A percentile compares a stretch with the other conserved stretches of the same genome.
These are phyloP conservation scores for Curvularia sp. DNA, from an alignment of 2,329 filamentous ascomycete genomes.

Conservation along the genomic window DNA sequence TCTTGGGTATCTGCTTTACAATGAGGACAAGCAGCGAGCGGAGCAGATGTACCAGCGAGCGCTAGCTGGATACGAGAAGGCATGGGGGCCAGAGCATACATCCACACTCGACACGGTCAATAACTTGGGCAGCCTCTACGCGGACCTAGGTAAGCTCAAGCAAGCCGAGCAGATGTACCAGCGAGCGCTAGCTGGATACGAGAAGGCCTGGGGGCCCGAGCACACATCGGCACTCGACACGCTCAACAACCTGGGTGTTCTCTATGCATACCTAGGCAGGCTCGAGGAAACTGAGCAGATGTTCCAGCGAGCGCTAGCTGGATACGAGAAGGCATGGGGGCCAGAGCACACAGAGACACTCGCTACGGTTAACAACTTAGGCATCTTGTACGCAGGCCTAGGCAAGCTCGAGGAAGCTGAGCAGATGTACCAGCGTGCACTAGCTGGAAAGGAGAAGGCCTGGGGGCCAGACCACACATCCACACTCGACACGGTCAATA, in stretches of 20 bases:
- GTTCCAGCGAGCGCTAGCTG: slow-evolving; percentile 14
- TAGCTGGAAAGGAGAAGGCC: too few relatives aligned
- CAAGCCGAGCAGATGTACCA: slow-evolving; percentile 13
- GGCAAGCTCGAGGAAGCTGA: slow-evolving; percentile 10
- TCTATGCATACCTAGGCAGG: neutral
- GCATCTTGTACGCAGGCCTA: slow-evolving; percentile 4
- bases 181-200: slow-evolving; percentile 12
- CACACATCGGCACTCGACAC: slow-evolving; percentile 25
- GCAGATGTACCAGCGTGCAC: slow-evolving; percentile 6
- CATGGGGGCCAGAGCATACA: too few relatives aligned
- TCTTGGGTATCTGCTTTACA: too few relatives aligned
- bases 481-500: too few relatives aligned
- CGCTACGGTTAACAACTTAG: slow-evolving; percentile 10
- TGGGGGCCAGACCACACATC: too few relatives aligned
- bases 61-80: too few relatives aligned
- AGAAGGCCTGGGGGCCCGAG: slow-evolving; percentile 21
- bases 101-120: too few relatives aligned
- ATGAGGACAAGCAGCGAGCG: too few relatives aligned
- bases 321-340: too few relatives aligned
- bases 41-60: too few relatives aligned
- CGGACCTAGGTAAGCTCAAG: slow-evolving; percentile 1
- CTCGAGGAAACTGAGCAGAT: slow-evolving; percentile 15
- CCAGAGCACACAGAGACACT: slow-evolving; percentile 9
- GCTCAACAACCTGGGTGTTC: slow-evolving; percentile 7
- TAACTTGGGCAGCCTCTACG: neutral